A percentile compares a stretch with the other conserved stretches of the same genome.
Evolutionary conservation across 805 yeast genomes (phyloP).

Genomic region (Blastobotrys americana): DNA sequence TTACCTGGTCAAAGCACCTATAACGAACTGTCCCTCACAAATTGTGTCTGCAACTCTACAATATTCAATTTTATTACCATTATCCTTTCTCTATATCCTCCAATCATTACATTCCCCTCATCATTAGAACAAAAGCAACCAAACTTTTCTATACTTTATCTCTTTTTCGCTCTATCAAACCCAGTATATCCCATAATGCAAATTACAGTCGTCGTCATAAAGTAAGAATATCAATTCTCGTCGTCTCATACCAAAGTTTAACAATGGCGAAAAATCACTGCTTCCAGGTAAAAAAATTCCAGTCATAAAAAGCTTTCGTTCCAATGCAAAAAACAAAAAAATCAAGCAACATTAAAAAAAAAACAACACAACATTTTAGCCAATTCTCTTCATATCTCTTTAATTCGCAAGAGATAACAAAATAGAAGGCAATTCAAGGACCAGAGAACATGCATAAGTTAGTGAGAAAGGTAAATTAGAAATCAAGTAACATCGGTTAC

Average conservation of each 20-base stretch:
- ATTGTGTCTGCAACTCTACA: too few relatives aligned
- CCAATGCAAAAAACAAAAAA: neutral
- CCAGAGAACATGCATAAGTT: neutral
- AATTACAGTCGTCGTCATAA: neutral
- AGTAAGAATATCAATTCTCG: too few relatives aligned
- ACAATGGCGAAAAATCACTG: neutral
- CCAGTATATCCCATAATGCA: neutral
- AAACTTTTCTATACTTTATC: neutral
- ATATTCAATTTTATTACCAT: neutral
- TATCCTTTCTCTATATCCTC: slow-evolving; percentile 4
- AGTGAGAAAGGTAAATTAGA: neutral
- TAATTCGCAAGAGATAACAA: too few relatives aligned
- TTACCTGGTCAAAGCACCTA: too few relatives aligned
- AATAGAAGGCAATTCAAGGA: too few relatives aligned
- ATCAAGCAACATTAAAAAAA: slow-evolving; percentile 1
- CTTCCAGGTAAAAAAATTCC: neutral
- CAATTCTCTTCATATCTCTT: slow-evolving; percentile 2
- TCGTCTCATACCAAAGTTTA: neutral
- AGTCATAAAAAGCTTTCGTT: neutral
- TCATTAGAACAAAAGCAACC: neutral
- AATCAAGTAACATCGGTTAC: too few relatives aligned
- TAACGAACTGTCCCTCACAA: neutral
- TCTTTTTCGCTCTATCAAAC: neutral
- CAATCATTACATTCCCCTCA: neutral
- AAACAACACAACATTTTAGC: neutral